Base-by-base conservation (phyloP, 2,329 filamentous ascomycete species). In the Paraphaeosphaeria minitans region DNA sequence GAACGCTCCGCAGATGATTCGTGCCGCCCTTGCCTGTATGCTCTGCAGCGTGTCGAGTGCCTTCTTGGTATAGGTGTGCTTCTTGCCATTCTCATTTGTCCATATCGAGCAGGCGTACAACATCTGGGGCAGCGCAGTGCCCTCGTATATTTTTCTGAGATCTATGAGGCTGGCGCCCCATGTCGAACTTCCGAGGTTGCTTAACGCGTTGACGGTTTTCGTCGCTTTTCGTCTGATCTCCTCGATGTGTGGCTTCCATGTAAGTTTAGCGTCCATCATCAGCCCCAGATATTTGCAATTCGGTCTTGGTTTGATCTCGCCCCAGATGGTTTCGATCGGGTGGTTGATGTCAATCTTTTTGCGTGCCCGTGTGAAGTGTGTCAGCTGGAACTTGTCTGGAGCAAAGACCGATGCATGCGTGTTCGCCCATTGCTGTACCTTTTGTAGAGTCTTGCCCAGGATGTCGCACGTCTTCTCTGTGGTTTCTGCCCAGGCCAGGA, bases 21-120 rank as follows among this genome's bases (percentile, higher is more conserved):
- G 60, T 33, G 55, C 59, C 49, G 58, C 66, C 60, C 63, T 65
- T 56, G 56, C 57, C 57, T 71, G 60, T 46, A 69, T 66, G 46
- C 58, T 55, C 53, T 62, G 52, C 42, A 63, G 51, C 21, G 45
- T 58, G 19, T 62, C 55, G 29, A 65, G 59, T 35, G 50, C 62
- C 46, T 63, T 61, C 51, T 62, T 54, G 21, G 57, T 66, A 39
- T 66, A 64, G 12, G 55, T 49, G 47, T 58, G 43, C 56, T 47
- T 64, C 58, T 53, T 65, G 21, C 53, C 56, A 31, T 52, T 67
- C 19, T 50, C 47, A 46, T 63, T 66, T 47, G 24, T 58, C 71
- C 58, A 76, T 43, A 66, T 64, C 21, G 64, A 69, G 56, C 66
- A 68, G 5, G 65, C 62, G 50, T 69, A 77, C 31, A 75, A 64